phyloP scores from a whole-genome alignment of 352 stramenopile species.

The Phytophthora megakarya region DNA sequence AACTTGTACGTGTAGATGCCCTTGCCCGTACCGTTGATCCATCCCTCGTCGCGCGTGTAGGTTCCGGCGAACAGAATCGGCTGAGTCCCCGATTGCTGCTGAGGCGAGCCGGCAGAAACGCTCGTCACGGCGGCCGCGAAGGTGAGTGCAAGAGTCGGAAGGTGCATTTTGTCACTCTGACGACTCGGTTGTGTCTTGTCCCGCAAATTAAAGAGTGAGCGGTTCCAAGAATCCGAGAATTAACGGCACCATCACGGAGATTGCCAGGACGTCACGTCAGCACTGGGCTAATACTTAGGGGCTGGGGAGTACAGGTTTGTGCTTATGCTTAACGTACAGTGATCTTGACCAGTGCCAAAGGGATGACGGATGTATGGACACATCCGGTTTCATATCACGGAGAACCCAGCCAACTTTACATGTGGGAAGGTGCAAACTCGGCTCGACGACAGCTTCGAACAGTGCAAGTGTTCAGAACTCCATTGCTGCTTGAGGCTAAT shows the following conservation, averaged over 20 bases:
- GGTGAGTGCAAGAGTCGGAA: slow-evolving; percentile 26
- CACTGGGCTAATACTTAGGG: too few relatives aligned
- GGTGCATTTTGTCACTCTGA: slow-evolving; percentile 24
- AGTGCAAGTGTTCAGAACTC: slow-evolving; percentile 5
- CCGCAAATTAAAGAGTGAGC: slow-evolving; percentile 23
- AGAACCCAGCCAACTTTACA: slow-evolving; percentile 25
- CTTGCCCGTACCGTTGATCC: slow-evolving; percentile 69
- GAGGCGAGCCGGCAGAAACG: slow-evolving; percentile 19
- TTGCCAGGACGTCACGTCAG: neutral
- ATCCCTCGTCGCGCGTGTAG: slow-evolving; percentile 72
- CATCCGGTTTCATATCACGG: slow-evolving; percentile 31
- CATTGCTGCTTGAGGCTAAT: too few relatives aligned
- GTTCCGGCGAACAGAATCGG: slow-evolving; percentile 57
- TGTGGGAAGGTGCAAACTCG: slow-evolving; percentile 17
- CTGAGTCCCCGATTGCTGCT: slow-evolving; percentile 19
- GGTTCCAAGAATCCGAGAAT: neutral
- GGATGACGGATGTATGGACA: slow-evolving; percentile 3
- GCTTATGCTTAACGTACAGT: neutral
- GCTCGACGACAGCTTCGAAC: slow-evolving; percentile 1
- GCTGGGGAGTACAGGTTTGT: too few relatives aligned
- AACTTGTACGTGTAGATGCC: slow-evolving; percentile 68
- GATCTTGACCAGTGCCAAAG: neutral
- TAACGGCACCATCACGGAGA: neutral
- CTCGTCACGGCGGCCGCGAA: slow-evolving; percentile 24
- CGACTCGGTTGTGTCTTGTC: neutral